phyloP scores from a whole-genome alignment of 148 eudicot species.

The Rhododendron kiyosumense region DNA sequence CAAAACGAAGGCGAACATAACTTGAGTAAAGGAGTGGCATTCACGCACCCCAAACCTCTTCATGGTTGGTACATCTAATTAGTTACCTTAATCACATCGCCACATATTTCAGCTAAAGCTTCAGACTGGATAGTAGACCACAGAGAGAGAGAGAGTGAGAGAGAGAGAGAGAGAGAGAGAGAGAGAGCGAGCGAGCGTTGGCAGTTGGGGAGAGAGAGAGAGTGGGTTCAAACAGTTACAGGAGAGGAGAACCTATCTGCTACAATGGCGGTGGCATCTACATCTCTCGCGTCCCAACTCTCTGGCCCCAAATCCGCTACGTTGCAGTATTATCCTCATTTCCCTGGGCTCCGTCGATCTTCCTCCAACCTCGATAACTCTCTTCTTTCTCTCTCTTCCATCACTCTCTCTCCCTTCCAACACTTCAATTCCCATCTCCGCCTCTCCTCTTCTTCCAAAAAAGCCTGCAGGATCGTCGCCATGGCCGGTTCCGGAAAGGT shows the following conservation, averaged over 20 bases:
- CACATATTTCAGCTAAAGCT: conserved; percentile 8
- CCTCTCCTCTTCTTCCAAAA: conserved; percentile 48
- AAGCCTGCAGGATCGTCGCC: conserved; percentile 49
- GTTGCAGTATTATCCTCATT: conserved; percentile 38
- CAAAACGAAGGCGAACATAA: not conserved
- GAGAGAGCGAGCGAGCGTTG: conserved; percentile 3
- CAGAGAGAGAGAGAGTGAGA: not conserved
- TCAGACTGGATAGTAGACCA: not conserved
- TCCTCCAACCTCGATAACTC: not conserved
- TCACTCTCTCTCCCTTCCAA: conserved; percentile 41
- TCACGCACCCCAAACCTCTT: not conserved
- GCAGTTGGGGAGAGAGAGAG: not conserved
- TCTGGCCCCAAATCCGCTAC: conserved; percentile 30
- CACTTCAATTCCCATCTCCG: conserved; percentile 54
- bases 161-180: conserved; percentile 4
- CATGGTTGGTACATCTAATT: no score
- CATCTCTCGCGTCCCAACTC: conserved; percentile 46
- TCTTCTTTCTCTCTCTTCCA: conserved; percentile 29
- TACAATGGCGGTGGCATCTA: conserved; percentile 41
- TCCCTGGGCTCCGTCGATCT: conserved; percentile 53
- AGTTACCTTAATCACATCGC: conserved; percentile 9
- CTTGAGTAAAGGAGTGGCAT: conserved; percentile 3
- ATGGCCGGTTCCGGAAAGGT: conserved; percentile 90
- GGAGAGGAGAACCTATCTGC: not conserved
- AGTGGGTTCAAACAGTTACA: not conserved